These are phyloP conservation scores for Coemansia sp. DNA, from an alignment of 192 early-diverging fungal genomes.

Conservation along the genomic window DNA sequence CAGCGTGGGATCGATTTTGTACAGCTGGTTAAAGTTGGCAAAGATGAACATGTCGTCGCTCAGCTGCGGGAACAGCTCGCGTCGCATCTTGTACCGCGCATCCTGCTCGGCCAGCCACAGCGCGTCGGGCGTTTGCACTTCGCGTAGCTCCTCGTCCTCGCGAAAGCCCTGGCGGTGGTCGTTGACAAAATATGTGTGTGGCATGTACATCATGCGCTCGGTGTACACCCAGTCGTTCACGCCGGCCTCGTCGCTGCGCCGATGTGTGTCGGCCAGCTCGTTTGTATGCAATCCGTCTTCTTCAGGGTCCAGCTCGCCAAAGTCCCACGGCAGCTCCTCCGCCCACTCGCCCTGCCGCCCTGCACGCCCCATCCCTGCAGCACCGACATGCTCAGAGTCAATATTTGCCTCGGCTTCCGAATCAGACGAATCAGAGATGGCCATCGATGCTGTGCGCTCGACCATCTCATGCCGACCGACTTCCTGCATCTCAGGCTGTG, in stretches of 20 bases:
- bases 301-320: constrained; percentile 53
- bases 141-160: constrained; percentile 61
- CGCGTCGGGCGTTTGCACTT: constrained; percentile 36
- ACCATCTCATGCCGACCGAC: constrained; percentile 22
- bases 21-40: constrained; percentile 96
- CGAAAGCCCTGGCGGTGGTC: constrained; percentile 91
- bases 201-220: constrained; percentile 89
- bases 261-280: constrained; percentile 14
- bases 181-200: constrained; percentile 90
- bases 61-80: constrained; percentile 78
- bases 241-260: constrained; percentile 18
- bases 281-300: constrained; percentile 28
- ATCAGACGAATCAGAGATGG: not conserved
- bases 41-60: constrained; percentile 83
- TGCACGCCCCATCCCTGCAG: not conserved
- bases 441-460: constrained; percentile 14
- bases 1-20: constrained; percentile 90
- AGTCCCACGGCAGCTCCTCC: constrained; percentile 49
- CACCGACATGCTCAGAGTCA: not conserved
- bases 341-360: constrained; percentile 47
- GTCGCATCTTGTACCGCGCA: constrained; percentile 77
- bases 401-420: not conserved
- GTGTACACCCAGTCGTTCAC: constrained; percentile 71
- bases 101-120: constrained; percentile 79
- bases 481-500: constrained; percentile 32